Evolutionary conservation across 176 grass and related monocot genomes (phyloP).

Genomic region (Oryza meridionalis): DNA sequence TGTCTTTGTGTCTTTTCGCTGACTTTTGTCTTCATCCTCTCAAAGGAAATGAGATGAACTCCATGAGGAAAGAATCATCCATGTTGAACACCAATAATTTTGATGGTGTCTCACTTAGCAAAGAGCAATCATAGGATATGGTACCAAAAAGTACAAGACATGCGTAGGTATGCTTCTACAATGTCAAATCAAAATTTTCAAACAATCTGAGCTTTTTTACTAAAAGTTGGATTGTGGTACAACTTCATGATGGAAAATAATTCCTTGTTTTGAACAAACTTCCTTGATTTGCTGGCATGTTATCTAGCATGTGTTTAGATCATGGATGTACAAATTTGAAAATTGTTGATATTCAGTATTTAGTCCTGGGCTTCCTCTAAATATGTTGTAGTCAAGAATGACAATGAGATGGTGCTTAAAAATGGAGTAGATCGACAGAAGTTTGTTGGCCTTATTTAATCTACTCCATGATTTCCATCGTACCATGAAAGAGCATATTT

Average conservation of each 20-base stretch:
- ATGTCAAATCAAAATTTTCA: background rate
- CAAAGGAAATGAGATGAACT: slow-evolving; percentile 61
- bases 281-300: background rate
- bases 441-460: background rate
- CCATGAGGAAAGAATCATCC: slow-evolving; percentile 53
- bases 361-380: background rate
- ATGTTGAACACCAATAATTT: slow-evolving; percentile 53
- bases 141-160: slow-evolving; percentile 49
- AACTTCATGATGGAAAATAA: slow-evolving; percentile 1
- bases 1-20: slow-evolving; percentile 28
- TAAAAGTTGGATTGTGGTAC: slow-evolving; percentile 20
- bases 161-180: slow-evolving; percentile 47
- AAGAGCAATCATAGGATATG: slow-evolving; percentile 46
- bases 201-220: slow-evolving; percentile 13
- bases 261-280: background rate
- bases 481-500: slow-evolving; percentile 1
- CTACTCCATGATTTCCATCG: slow-evolving; percentile 1
- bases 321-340: slow-evolving; percentile 4
- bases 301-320: background rate
- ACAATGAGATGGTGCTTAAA: background rate
- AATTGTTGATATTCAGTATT: slow-evolving; percentile 6
- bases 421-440: background rate
- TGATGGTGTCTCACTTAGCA: slow-evolving; percentile 47
- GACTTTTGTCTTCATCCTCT: slow-evolving; percentile 18
- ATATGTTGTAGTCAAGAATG: background rate